Evolutionary conservation across 2,329 filamentous ascomycete species (phyloP), one percentile per base, ranked within the genome.

Genomic region (Xylariomycetidae sp.): DNA sequence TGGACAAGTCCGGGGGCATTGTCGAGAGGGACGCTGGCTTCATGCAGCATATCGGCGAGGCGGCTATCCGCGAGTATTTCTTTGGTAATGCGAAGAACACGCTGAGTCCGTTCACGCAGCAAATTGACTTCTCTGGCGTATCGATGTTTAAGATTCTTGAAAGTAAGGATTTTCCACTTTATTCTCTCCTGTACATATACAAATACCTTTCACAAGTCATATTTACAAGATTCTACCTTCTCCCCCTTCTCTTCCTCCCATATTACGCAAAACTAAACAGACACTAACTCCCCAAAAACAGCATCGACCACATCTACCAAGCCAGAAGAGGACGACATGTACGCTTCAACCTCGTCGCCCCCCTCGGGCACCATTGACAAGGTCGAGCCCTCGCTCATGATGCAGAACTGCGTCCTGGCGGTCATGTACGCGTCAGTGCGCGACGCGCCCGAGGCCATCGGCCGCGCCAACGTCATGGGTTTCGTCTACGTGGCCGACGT

Each of bases 401-500:
- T 97, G 62, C 76, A 87, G 42, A 88, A 94, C 53, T 85, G 83
- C 56, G 73, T 94, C 1, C 66, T 97, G 7, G 88, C 90, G 1
- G 81, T 98, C 33, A 88, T 94, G 60, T 80, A 88, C 53, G 88
- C 85, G 28, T 72, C 77, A 3, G 62, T 76, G 0, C 80, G 75
- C 29, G 88, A 92, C 40, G 65, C 74, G 1, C 74, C 83, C 6
- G 80, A 86, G 30, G 74, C 77, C 2, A 80, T 97, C 27, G 76
- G 87, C 10, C 83, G 89, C 48, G 80, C 88, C 6, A 84, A 82
- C 36, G 81, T 97, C 18, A 84, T 94, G 74, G 92, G 92, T 0
- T 98, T 94, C 53, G 74, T 96, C 18, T 96, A 95, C 53, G 85
- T 97, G 12, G 83, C 87, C 1, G 87, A 95, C 41, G 87, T 97